Conservation (phyloP, 169 alveolate species). For the Cryptosporidium baileyi region DNA sequence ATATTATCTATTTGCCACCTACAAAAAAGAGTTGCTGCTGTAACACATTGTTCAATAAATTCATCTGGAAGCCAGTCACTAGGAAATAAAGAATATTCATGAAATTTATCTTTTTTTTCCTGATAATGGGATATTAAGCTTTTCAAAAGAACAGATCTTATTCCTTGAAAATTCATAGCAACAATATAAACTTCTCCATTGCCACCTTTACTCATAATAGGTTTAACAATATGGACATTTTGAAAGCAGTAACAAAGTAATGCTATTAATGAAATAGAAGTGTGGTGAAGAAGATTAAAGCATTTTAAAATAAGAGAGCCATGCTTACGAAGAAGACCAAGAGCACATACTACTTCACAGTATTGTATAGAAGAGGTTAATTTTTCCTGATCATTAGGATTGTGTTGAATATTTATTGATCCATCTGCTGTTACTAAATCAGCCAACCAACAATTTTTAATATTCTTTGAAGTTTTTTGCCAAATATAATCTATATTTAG, state of each 20-base stretch:
- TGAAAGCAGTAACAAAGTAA: constrained; percentile 77
- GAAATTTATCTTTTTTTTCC: constrained; percentile 65
- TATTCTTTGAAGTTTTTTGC: constrained; percentile 72
- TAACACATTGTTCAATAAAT: constrained; percentile 76
- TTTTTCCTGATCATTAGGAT: constrained; percentile 78
- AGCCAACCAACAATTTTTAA: constrained; percentile 57
- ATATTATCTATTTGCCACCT: constrained; percentile 69
- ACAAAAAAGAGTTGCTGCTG: constrained; percentile 73
- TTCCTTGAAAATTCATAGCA: constrained; percentile 77
- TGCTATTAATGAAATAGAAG: constrained; percentile 75
- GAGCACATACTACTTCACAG: constrained; percentile 79
- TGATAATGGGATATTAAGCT: constrained; percentile 72
- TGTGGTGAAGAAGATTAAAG: constrained; percentile 77
- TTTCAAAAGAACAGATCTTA: constrained; percentile 77
- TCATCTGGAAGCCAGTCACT: constrained; percentile 79
- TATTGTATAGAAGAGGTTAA: constrained; percentile 76
- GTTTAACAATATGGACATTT: constrained; percentile 77
- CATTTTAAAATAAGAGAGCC: constrained; percentile 77
- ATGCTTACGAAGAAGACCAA: constrained; percentile 79
- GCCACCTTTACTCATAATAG: constrained; percentile 75
- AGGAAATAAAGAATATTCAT: constrained; percentile 61
- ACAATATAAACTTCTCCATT: constrained; percentile 78
- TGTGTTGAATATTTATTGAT: constrained; percentile 76
- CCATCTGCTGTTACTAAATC: constrained; percentile 82
- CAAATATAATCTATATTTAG: constrained; percentile 78